These are phyloP conservation scores for Magnusiomyces ingens DNA, from an alignment of 1,139 yeast genomes.

Conservation along the genomic window DNA sequence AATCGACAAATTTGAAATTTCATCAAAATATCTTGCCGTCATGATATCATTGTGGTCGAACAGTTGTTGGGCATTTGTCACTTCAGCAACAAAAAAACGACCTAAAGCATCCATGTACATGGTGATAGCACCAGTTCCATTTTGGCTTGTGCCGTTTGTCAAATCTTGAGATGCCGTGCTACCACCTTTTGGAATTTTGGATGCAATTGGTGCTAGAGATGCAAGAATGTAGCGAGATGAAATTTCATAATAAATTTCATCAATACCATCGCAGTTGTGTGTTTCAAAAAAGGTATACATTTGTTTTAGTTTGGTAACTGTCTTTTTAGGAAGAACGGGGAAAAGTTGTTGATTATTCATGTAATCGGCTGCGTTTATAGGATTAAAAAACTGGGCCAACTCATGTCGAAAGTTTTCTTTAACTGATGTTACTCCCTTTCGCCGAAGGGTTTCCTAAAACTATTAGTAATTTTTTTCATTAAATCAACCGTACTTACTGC, in stretches of 20 bases:
- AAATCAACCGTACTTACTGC: constrained; percentile 15
- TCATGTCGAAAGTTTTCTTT: constrained; percentile 22
- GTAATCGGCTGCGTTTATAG: constrained; percentile 23
- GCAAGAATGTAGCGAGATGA: constrained; percentile 42
- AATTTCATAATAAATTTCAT: constrained; percentile 41
- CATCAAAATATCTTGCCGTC: constrained; percentile 32
- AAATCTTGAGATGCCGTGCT: constrained; percentile 25
- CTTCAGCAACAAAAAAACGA: constrained; percentile 35
- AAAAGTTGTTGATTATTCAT: constrained; percentile 17
- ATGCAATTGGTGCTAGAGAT: constrained; percentile 27
- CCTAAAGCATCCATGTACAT: constrained; percentile 49
- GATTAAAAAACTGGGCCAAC: constrained; percentile 21
- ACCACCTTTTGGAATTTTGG: constrained; percentile 10
- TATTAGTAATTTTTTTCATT: background rate
- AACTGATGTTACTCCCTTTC: constrained; percentile 22
- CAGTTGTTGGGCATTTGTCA: constrained; percentile 20
- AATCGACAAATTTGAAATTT: constrained; percentile 34
- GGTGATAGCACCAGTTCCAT: constrained; percentile 55
- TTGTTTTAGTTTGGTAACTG: constrained; percentile 17
- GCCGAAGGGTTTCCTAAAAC: constrained; percentile 19
- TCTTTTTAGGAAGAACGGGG: constrained; percentile 21
- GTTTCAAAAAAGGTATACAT: constrained; percentile 20
- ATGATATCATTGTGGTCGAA: constrained; percentile 15
- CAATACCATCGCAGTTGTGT: constrained; percentile 39
- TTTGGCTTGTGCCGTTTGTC: constrained; percentile 26